These are phyloP conservation scores for Backusella mclennaniae DNA, from an alignment of 192 early-diverging fungal genomes.

Conservation along the genomic window DNA sequence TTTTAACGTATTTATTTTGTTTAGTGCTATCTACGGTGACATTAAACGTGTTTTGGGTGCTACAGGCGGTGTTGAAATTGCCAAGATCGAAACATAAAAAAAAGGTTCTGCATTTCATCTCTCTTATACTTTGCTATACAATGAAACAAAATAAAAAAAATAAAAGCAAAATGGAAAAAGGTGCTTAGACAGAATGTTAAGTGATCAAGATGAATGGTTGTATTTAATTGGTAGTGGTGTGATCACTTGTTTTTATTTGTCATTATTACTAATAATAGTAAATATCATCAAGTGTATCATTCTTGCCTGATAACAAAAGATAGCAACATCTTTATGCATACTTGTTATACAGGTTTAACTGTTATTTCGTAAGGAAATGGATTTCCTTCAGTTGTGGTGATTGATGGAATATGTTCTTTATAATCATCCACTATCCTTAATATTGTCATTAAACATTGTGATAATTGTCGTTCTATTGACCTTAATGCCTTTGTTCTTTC, in stretches of 20 bases:
- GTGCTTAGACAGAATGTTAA: not conserved
- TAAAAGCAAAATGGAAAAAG: not conserved
- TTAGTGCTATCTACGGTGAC: conserved; percentile 57
- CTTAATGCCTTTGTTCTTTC: conserved; percentile 45
- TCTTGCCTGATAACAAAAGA: too few relatives aligned
- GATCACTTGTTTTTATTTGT: not conserved
- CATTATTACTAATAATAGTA: not conserved
- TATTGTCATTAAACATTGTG: conserved; percentile 46
- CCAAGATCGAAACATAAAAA: conserved; percentile 25
- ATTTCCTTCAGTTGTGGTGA: conserved; percentile 55
- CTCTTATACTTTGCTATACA: not conserved
- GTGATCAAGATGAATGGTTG: too few relatives aligned
- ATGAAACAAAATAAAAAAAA: not conserved
- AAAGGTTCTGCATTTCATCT: not conserved
- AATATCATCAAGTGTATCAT: not conserved
- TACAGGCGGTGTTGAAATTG: conserved; percentile 54
- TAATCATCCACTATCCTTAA: conserved; percentile 58
- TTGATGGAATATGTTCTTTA: conserved; percentile 66
- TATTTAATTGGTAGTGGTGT: not conserved
- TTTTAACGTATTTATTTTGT: not conserved
- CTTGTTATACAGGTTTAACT: not conserved
- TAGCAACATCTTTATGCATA: not conserved
- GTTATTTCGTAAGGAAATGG: conserved; percentile 63
- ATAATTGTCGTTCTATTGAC: conserved; percentile 44
- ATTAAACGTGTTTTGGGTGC: conserved; percentile 64